A percentile compares a stretch with the other conserved stretches of the same genome.
Evolutionary conservation across 768 basidiomycete species (phyloP).

Genomic region (Exidia glandulosa): DNA sequence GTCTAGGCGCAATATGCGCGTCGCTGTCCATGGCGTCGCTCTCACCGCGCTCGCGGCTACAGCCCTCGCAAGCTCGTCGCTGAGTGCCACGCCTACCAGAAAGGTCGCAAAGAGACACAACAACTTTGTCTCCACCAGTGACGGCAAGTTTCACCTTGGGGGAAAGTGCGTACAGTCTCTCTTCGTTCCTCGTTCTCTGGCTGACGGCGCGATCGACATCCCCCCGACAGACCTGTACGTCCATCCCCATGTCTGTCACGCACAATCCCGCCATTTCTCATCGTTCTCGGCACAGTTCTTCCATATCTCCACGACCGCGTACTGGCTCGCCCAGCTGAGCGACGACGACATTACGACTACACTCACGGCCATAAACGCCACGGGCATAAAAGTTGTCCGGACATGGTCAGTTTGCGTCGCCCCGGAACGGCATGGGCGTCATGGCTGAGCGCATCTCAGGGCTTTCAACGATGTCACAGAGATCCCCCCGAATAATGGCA

Average conservation of each 20-base stretch:
- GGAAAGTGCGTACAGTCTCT: background rate
- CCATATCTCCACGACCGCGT: conserved; percentile 40
- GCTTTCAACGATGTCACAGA: conserved; percentile 40
- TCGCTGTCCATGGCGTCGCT: background rate
- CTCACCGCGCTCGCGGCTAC: background rate
- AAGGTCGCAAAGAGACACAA: background rate
- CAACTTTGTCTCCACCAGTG: background rate
- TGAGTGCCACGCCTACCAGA: background rate
- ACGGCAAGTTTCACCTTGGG: background rate
- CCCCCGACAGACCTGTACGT: background rate
- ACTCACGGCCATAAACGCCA: conserved; percentile 43
- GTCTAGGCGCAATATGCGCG: background rate
- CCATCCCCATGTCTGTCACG: no score
- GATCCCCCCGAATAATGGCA: conserved; percentile 43
- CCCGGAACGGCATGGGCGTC: background rate
- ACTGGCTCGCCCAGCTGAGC: conserved; percentile 53
- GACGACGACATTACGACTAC: conserved; percentile 45
- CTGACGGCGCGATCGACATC: background rate
- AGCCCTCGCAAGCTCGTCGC: background rate
- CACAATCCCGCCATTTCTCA: background rate
- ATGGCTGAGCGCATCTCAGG: conserved; percentile 13
- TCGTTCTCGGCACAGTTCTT: background rate
- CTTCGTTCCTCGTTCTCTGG: background rate
- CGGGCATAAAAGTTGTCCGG: conserved; percentile 48
- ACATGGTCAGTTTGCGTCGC: conserved; percentile 30